Evolutionary conservation across 805 yeast species (phyloP).

Genomic region (Brettanomyces custersianus): DNA sequence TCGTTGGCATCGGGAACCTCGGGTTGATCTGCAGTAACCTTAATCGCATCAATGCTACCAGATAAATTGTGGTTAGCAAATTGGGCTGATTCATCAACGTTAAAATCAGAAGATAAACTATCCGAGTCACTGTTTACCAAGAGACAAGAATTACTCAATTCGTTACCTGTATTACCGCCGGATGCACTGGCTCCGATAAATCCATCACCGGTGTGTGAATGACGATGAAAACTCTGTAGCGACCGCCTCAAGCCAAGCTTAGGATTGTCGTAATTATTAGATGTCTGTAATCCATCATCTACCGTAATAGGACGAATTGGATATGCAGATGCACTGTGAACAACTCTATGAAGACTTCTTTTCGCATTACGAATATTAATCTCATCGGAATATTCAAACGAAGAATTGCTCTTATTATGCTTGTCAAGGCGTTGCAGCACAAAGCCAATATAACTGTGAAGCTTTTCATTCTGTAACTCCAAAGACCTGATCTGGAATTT

Average conservation of each 20-base stretch:
- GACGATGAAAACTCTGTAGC: constrained; percentile 9
- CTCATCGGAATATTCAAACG: constrained; percentile 43
- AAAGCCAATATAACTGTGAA: constrained; percentile 48
- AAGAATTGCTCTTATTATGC: constrained; percentile 10
- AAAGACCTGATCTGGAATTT: constrained; percentile 46
- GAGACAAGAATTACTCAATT: not conserved
- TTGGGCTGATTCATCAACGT: constrained; percentile 18
- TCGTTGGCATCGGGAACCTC: constrained; percentile 7
- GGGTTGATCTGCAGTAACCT: constrained; percentile 6
- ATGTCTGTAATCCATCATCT: not conserved
- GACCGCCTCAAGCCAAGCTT: not conserved
- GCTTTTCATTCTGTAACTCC: constrained; percentile 46
- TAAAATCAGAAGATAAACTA: constrained; percentile 10
- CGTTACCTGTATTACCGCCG: not conserved
- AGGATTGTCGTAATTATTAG: not conserved
- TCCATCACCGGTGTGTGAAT: not conserved
- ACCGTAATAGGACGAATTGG: constrained; percentile 18
- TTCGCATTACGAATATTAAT: constrained; percentile 40
- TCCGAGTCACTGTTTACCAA: constrained; percentile 1
- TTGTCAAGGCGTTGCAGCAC: constrained; percentile 35
- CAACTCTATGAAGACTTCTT: constrained; percentile 29
- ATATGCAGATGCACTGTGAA: constrained; percentile 25
- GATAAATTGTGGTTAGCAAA: constrained; percentile 21
- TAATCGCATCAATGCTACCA: constrained; percentile 12
- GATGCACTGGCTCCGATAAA: constrained; percentile 1